Percentiles rank a stretch among this genome's conserved stretches.
phyloP scores from a whole-genome alignment of 2,329 filamentous ascomycete genomes.

The Purpureocillium takamizusanense region DNA sequence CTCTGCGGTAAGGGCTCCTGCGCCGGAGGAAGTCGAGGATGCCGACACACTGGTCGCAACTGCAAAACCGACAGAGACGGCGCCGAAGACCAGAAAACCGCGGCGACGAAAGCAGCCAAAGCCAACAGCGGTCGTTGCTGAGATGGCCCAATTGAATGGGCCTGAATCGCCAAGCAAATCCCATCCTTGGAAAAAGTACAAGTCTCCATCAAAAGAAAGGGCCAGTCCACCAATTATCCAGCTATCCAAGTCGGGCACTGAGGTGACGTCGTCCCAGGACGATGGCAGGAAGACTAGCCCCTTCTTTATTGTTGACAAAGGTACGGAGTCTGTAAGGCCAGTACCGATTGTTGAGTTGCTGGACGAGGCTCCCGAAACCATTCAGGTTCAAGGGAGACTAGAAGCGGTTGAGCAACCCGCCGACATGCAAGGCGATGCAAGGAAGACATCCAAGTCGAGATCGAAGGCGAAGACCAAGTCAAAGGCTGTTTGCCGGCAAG shows the following conservation, averaged over 20 bases:
- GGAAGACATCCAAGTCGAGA: slow-evolving; percentile 2
- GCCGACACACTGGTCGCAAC: slow-evolving; percentile 12
- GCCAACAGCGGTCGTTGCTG: not conserved
- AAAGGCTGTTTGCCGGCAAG: too few species aligned
- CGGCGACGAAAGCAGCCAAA: slow-evolving; percentile 8
- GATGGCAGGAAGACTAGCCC: too few species aligned
- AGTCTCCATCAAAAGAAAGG: slow-evolving; percentile 7
- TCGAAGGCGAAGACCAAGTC: slow-evolving; percentile 4
- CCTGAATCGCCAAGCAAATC: slow-evolving; percentile 9
- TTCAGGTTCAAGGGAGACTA: too few species aligned
- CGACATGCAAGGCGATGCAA: too few species aligned
- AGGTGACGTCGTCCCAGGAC: too few species aligned
- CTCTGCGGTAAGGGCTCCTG: not conserved
- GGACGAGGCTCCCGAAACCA: too few species aligned
- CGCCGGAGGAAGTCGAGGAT: slow-evolving; percentile 1
- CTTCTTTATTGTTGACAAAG: too few species aligned
- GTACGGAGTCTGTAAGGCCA: too few species aligned
- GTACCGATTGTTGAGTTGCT: too few species aligned
- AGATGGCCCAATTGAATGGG: not conserved
- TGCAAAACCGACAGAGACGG: slow-evolving; percentile 10
- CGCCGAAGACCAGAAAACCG: slow-evolving; percentile 11
- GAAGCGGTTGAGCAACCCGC: too few species aligned
- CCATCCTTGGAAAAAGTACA: slow-evolving; percentile 29
- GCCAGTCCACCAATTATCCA: too few species aligned
- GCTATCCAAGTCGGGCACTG: too few species aligned